Evolutionary conservation across 164 flowering plant species (phyloP).

Genomic region (Litsea cubeba): DNA sequence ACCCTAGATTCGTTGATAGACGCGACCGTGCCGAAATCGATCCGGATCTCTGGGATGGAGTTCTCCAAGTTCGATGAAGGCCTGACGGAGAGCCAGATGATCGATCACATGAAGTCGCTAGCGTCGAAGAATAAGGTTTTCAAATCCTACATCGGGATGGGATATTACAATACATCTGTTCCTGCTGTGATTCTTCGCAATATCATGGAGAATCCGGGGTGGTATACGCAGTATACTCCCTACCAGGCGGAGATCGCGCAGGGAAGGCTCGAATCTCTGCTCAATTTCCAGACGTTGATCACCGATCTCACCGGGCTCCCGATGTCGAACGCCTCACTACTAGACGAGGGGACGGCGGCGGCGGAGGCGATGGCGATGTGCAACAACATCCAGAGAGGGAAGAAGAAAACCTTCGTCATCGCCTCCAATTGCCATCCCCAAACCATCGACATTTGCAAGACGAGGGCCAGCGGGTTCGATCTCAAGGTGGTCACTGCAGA

Average conservation of each 20-base stretch:
- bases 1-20: constrained; percentile 67
- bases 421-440: constrained; percentile 92
- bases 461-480: constrained; percentile 86
- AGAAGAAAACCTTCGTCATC: constrained; percentile 83
- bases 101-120: constrained; percentile 66
- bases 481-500: constrained; percentile 65
- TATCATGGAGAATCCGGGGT: constrained; percentile 96
- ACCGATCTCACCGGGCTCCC: constrained; percentile 92
- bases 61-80: constrained; percentile 76
- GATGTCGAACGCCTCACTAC: constrained; percentile 96
- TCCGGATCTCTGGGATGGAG: constrained; percentile 58
- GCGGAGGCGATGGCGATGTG: constrained; percentile 99
- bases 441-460: constrained; percentile 83
- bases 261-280: constrained; percentile 82
- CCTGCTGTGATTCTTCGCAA: constrained; percentile 88
- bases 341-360: constrained; percentile 96
- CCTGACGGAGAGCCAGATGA: constrained; percentile 86
- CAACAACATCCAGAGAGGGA: constrained; percentile 71
- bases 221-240: constrained; percentile 99
- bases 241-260: constrained; percentile 98
- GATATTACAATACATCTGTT: constrained; percentile 80
- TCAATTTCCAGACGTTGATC: constrained; percentile 86
- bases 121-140: constrained; percentile 75
- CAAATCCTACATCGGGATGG: constrained; percentile 95
- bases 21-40: constrained; percentile 92